A percentile compares a stretch with the other conserved stretches of the same genome.
phyloP scores from a whole-genome alignment of 2,329 filamentous ascomycete species.

The Cercospora zeina region DNA sequence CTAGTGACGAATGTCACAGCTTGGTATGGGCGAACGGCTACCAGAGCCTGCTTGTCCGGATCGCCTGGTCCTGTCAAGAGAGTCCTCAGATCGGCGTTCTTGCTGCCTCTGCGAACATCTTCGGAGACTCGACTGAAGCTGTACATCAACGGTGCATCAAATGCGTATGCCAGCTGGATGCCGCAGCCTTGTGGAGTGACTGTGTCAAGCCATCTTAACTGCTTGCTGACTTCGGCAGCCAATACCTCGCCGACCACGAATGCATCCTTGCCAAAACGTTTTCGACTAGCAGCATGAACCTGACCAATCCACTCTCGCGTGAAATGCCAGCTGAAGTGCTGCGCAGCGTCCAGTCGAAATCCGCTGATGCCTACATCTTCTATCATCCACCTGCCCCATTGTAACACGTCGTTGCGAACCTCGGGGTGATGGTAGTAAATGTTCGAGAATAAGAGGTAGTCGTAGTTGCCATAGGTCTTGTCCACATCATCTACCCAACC shows the following conservation, averaged over 20 bases:
- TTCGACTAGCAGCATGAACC: slow-evolving; percentile 51
- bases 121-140: slow-evolving; percentile 64
- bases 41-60: slow-evolving; percentile 26
- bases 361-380: slow-evolving; percentile 62
- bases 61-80: slow-evolving; percentile 29
- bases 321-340: slow-evolving; percentile 70
- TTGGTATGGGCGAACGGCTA: slow-evolving; percentile 30
- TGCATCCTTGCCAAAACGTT: slow-evolving; percentile 49
- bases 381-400: slow-evolving; percentile 69
- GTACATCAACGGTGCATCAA: slow-evolving; percentile 68
- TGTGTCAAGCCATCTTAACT: slow-evolving; percentile 54
- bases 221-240: slow-evolving; percentile 58
- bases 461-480: slow-evolving; percentile 64
- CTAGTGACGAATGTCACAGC: slow-evolving; percentile 65
- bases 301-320: slow-evolving; percentile 63
- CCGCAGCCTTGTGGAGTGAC: slow-evolving; percentile 42
- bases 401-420: slow-evolving; percentile 63
- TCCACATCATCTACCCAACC: slow-evolving; percentile 64
- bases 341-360: slow-evolving; percentile 70
- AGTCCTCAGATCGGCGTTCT: slow-evolving; percentile 60
- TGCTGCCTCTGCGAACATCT: slow-evolving; percentile 40
- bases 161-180: slow-evolving; percentile 57
- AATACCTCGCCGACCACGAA: slow-evolving; percentile 72
- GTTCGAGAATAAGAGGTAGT: slow-evolving; percentile 72
- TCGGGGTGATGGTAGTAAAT: slow-evolving; percentile 66